These are phyloP conservation scores for Hibiscus tridactylites DNA, from an alignment of 345 rosid genomes.

Conservation along the genomic window DNA sequence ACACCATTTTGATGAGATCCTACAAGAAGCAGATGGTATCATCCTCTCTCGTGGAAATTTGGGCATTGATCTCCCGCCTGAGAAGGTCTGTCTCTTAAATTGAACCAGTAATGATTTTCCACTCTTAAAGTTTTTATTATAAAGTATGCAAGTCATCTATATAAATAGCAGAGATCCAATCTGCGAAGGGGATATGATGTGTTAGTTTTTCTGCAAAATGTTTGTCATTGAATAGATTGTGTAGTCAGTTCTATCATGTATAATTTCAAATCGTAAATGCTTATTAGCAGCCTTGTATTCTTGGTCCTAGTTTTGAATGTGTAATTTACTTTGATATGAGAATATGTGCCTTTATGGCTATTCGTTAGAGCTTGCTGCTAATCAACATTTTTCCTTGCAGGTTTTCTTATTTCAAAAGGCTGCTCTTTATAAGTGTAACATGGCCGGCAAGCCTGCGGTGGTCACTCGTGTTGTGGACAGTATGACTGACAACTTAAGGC, in stretches of 20 bases:
- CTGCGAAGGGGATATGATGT: background rate
- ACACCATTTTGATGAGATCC: conserved; percentile 94
- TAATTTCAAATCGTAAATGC: background rate
- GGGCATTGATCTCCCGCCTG: conserved; percentile 98
- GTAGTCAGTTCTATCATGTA: background rate
- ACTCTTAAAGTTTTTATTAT: background rate
- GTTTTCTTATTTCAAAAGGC: conserved; percentile 94
- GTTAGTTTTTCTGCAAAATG: background rate
- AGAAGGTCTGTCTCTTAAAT: conserved; percentile 50
- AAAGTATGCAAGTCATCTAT: background rate
- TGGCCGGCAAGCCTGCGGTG: conserved; percentile 97
- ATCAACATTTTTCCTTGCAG: conserved; percentile 30
- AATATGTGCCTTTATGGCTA: background rate
- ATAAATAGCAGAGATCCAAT: background rate
- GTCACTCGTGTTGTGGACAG: conserved; percentile 97
- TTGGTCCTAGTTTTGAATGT: background rate
- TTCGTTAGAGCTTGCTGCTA: conserved; percentile 10
- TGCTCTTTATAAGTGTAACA: conserved; percentile 93
- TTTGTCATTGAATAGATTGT: background rate
- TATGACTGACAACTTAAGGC: conserved; percentile 92
- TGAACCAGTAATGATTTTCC: background rate
- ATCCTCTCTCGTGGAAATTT: conserved; percentile 97
- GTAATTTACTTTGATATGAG: background rate
- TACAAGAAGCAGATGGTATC: conserved; percentile 98
- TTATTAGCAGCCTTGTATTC: background rate